These are phyloP conservation scores for Beauveria sp. DNA, from an alignment of 2,329 filamentous ascomycete genomes.

Conservation along the genomic window DNA sequence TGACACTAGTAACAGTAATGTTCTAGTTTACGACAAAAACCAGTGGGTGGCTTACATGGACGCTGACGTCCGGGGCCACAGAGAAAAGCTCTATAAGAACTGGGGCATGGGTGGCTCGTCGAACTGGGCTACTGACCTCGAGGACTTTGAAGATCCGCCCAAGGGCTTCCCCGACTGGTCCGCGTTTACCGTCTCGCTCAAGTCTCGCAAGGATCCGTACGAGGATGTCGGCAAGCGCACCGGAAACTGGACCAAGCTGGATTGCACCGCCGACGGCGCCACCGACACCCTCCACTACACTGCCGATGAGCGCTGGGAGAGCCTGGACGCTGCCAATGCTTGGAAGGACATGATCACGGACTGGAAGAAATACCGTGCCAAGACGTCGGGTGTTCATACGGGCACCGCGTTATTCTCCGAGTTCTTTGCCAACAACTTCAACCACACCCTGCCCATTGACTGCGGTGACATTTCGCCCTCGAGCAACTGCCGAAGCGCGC, in stretches of 20 bases:
- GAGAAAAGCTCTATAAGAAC: slow-evolving; percentile 10
- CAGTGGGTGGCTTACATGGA: slow-evolving; percentile 15
- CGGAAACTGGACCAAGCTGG: slow-evolving; percentile 19
- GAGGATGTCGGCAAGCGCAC: slow-evolving; percentile 11
- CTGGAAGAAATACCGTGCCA: background rate
- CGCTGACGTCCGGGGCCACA: slow-evolving; percentile 7
- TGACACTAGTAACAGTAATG: slow-evolving; percentile 14
- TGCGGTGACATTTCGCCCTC: background rate
- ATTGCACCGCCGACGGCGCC: slow-evolving; percentile 15
- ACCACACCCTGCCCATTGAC: background rate
- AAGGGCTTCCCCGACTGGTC: slow-evolving; percentile 13
- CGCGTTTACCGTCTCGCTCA: slow-evolving; percentile 13
- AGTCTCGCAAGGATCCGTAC: slow-evolving; percentile 14
- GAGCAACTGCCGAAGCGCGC: background rate
- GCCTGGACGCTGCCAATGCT: background rate
- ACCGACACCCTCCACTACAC: background rate
- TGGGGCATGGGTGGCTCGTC: slow-evolving; percentile 17
- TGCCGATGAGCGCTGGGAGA: background rate
- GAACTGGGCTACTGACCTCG: slow-evolving; percentile 19
- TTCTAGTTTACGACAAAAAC: slow-evolving; percentile 16
- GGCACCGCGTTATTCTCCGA: slow-evolving; percentile 11
- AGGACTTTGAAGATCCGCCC: slow-evolving; percentile 16
- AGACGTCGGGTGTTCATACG: background rate
- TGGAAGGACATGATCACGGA: background rate
- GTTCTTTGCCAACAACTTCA: slow-evolving; percentile 12